Evolutionary conservation across 108 stramenopile genomes (phyloP).

Genomic region (Fistulifera pelliculosa): DNA sequence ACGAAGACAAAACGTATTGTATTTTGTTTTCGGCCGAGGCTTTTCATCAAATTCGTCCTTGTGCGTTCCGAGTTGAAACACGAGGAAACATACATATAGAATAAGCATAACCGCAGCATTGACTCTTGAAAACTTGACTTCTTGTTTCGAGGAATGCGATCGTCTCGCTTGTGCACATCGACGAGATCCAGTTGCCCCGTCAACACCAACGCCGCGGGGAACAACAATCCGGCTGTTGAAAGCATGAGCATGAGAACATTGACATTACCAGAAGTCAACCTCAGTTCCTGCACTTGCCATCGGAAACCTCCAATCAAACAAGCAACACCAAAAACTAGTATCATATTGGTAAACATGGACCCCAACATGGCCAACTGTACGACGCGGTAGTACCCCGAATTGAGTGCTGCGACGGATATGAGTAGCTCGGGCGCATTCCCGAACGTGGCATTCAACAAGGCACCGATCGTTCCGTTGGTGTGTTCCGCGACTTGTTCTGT

Average conservation of each 20-base stretch:
- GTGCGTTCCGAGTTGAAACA: conserved; percentile 80
- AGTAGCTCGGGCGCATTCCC: conserved; percentile 90
- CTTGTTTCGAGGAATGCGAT: conserved; percentile 31
- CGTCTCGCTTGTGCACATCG: conserved; percentile 8
- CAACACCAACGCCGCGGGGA: conserved; percentile 68
- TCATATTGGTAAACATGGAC: conserved; percentile 76
- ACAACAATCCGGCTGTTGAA: conserved; percentile 52
- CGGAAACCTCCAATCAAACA: conserved; percentile 79
- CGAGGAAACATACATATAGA: conserved; percentile 64
- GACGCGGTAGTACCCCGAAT: conserved; percentile 76
- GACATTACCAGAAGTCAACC: conserved; percentile 69
- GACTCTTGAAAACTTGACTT: conserved; percentile 65
- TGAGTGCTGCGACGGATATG: conserved; percentile 79
- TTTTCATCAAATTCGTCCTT: conserved; percentile 82
- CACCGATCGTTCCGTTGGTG: conserved; percentile 88
- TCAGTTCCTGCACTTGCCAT: conserved; percentile 78
- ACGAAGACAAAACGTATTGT: too few species aligned
- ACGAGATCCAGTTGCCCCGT: conserved; percentile 38
- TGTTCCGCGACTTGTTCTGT: conserved; percentile 91
- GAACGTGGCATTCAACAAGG: conserved; percentile 90
- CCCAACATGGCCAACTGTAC: conserved; percentile 88
- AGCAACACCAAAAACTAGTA: conserved; percentile 85
- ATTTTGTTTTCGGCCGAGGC: background rate
- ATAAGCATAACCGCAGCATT: conserved; percentile 77
- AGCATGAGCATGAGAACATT: conserved; percentile 67